A percentile compares a stretch with the other conserved stretches of the same genome.
Evolutionary conservation across 176 grass and related monocot species (phyloP).

Genomic region (Lolium multiflorum): DNA sequence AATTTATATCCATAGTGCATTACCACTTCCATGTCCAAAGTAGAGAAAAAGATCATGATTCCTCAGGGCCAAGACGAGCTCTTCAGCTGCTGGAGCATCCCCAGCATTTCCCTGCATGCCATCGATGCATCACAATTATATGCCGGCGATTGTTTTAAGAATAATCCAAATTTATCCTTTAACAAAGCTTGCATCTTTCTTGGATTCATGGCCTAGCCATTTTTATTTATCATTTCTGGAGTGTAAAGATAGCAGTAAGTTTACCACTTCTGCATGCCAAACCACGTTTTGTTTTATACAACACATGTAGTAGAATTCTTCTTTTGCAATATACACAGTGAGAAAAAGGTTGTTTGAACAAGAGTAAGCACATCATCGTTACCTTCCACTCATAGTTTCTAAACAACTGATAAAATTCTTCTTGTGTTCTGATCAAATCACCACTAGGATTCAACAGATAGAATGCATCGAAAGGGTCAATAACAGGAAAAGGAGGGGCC

Average conservation of each 20-base stretch:
- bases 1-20: constrained; percentile 36
- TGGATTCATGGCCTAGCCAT: not conserved
- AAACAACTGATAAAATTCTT: constrained; percentile 64
- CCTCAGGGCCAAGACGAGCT: constrained; percentile 67
- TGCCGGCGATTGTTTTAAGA: not conserved
- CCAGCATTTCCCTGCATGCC: constrained; percentile 73
- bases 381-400: constrained; percentile 81
- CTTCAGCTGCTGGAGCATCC: constrained; percentile 54
- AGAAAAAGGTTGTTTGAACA: constrained; percentile 15
- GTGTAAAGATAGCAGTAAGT: no score
- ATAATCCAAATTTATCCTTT: constrained; percentile 13
- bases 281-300: constrained; percentile 6
- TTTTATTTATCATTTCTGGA: no score
- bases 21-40: constrained; percentile 95
- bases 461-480: constrained; percentile 71
- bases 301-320: not conserved
- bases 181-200: not conserved
- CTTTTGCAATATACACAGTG: constrained; percentile 11
- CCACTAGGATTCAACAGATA: constrained; percentile 87
- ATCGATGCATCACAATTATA: constrained; percentile 30
- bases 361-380: constrained; percentile 21
- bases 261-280: not conserved
- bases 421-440: constrained; percentile 65
- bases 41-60: constrained; percentile 90
- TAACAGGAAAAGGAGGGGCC: constrained; percentile 57